Base-by-base conservation (phyloP, 2,329 filamentous ascomycete species). In the Aspergillus versicolor region DNA sequence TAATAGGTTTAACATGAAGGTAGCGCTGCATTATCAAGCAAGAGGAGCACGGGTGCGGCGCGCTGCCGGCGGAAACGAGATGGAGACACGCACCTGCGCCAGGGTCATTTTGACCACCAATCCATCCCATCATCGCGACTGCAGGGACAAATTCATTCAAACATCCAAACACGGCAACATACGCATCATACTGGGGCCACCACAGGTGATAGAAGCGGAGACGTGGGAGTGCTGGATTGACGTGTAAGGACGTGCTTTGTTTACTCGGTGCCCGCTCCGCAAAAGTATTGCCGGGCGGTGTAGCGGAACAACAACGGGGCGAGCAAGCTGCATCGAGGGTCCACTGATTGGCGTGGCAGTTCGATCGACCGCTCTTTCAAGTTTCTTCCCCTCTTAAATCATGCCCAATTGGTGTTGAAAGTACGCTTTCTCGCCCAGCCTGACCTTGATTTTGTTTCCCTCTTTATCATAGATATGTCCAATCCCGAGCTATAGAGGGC, bases 111-210 rank as follows among this genome's bases (percentile, higher is more conserved):
- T 67, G 69, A 46, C 69, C 69, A 55, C 65, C 63, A 54, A 73
- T 67, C 72, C 71, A 73, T 44, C 65, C 71, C 58, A 73, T 54
- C 72, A 74, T 74, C 21, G 54, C 65, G 63, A 43, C 59, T 62
- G 62, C 42, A 57, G 52, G 38, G 54, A 54, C 47, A 40, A 54
- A 48, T n/a, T 21, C 47, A 38, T 61, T 52, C 43, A 65, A 45
- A 57, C 48, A 52, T 60, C 17, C 44, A 58, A 52, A 45, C 15
- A 47, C 45, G n/a, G 48, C 53, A 47, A 51, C 53, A 60, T 56
- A 57, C 38, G 59, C 61, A 63, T 65, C 51, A 53, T 56, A 64
- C 22, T 37, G 34, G 46, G 49, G 54, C 58, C 54, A 58, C 60
- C 60, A 63, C 62, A 58, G 63, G 61, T 40, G 51, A 55, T 49